Evolutionary conservation across 345 rosid genomes (phyloP).

Genomic region (Capsella bursapastoris): DNA sequence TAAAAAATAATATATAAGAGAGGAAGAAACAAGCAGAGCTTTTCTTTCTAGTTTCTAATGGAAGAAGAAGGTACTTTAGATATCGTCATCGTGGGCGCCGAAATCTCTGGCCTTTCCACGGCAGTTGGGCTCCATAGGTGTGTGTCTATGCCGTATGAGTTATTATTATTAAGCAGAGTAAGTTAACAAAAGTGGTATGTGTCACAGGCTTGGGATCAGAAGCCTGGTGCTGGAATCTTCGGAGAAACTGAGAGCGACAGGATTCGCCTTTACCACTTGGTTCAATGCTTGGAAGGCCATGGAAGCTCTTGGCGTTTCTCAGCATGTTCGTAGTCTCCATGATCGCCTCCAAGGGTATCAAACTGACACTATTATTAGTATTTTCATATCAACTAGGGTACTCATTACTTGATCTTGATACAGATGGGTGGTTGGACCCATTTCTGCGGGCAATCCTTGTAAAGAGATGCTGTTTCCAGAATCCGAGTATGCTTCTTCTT

Average conservation of each 20-base stretch:
- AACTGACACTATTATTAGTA: not conserved
- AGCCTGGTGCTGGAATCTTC: slow-evolving; percentile 77
- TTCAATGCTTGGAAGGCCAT: slow-evolving; percentile 77
- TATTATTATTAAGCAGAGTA: not conserved
- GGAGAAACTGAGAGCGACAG: slow-evolving; percentile 56
- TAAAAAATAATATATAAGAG: not conserved
- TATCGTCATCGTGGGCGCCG: slow-evolving; percentile 68
- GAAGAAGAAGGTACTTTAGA: slow-evolving; percentile 41
- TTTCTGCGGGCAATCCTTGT: slow-evolving; percentile 31
- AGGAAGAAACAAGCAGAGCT: slow-evolving; percentile 21
- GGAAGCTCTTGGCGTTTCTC: slow-evolving; percentile 63
- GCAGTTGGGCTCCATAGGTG: slow-evolving; percentile 71
- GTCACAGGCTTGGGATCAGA: slow-evolving; percentile 65
- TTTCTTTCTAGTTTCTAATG: slow-evolving; percentile 16
- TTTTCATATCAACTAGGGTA: not conserved
- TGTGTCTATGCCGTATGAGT: not conserved
- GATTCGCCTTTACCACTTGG: slow-evolving; percentile 61
- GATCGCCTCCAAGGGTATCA: slow-evolving; percentile 48
- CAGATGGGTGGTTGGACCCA: slow-evolving; percentile 49
- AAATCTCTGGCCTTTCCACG: slow-evolving; percentile 67
- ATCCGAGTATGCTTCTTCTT: slow-evolving; percentile 45
- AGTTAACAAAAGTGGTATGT: slow-evolving; percentile 20
- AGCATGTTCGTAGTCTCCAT: slow-evolving; percentile 55
- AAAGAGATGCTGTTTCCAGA: slow-evolving; percentile 40
- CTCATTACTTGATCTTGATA: not conserved